Base-by-base conservation (phyloP, 2,329 filamentous ascomycete genomes). In the Arthrobotrys entomopaga region DNA sequence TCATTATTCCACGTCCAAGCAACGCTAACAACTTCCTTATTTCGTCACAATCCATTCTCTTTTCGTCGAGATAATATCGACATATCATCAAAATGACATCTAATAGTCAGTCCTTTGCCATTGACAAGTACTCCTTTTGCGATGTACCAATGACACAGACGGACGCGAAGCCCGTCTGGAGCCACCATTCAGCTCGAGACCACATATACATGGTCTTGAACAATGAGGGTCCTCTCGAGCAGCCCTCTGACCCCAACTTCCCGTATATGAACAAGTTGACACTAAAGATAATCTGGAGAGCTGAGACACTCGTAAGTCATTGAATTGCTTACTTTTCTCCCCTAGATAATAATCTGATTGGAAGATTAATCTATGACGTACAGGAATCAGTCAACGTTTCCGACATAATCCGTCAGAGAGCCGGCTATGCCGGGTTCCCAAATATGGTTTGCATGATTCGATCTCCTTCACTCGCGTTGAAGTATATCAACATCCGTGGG, bases 391-490 rank as follows among this genome's bases (percentile, higher is more conserved):
- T 74, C 2, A 74, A 67, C 22, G 19, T 74, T 19, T 74, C 70
- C 13, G 70, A 74, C 58, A 24, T 74, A 2, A 11, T 66, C 20
- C 42, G 57, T 42, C 70, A 67, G 52, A 67, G 59, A 20, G 64
- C 24, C 15, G 57, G 50, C 19, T 64, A 63, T 29, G 43, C 58
- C 22, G 63, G 60, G 20, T 50, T 63, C 15, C 63, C 26, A 1
- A 74, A 74, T 22, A 67, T 74, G 15, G 34, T 74, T 24, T 67
- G 70, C 52, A 74, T 74, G 70, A 74, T 74, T 34, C 50, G 70
- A 20, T 46, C 42, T 29, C 70, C 70, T 6, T 74, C 70, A 3
- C 52, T 74, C 40, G 70, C 70, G 8, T 24, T 74, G 26, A 74
- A 74, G 59, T 74, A 40, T 26, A 57, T 74, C 26, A 67, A 74